Percentiles rank a stretch among this genome's conserved stretches.
These are phyloP conservation scores for Irpex rosettiformis DNA, from an alignment of 1,284 basidiomycete genomes.

Conservation along the genomic window DNA sequence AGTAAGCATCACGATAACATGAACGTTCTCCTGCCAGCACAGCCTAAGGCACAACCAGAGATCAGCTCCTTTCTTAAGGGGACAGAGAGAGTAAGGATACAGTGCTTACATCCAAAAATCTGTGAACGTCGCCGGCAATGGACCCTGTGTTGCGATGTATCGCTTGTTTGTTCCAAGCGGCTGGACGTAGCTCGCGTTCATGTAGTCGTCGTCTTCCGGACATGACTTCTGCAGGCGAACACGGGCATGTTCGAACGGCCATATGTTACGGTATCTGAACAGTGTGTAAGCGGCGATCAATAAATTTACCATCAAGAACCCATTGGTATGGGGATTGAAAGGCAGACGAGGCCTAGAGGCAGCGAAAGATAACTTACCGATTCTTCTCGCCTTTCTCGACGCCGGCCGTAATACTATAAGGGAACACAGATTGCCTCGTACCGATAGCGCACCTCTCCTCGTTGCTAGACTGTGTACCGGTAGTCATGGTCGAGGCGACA, in stretches of 20 bases:
- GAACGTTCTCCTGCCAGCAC: constrained; percentile 79
- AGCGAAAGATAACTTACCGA: constrained; percentile 48
- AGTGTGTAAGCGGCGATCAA: not conserved
- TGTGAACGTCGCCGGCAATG: constrained; percentile 82
- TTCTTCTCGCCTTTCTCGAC: constrained; percentile 96
- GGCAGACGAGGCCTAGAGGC: not conserved
- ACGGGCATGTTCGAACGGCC: constrained; percentile 93
- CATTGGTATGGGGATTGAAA: no score
- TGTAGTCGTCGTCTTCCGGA: constrained; percentile 77
- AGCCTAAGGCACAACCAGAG: constrained; percentile 42
- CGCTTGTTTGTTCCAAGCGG: constrained; percentile 75
- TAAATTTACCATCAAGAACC: not conserved
- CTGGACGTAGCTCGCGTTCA: constrained; percentile 91
- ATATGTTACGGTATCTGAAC: constrained; percentile 84
- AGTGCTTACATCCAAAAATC: constrained; percentile 93
- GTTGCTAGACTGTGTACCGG: not conserved
- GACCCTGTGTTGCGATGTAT: constrained; percentile 97
- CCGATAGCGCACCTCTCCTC: not conserved
- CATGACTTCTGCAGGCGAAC: constrained; percentile 59
- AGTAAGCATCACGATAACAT: constrained; percentile 87
- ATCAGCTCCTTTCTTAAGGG: not conserved
- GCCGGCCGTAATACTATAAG: constrained; percentile 94
- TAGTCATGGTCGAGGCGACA: not conserved
- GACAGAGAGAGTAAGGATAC: not conserved
- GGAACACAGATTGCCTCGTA: constrained; percentile 41